phyloP scores from a whole-genome alignment of 331 rosid genomes.

The Saraca asoca region DNA sequence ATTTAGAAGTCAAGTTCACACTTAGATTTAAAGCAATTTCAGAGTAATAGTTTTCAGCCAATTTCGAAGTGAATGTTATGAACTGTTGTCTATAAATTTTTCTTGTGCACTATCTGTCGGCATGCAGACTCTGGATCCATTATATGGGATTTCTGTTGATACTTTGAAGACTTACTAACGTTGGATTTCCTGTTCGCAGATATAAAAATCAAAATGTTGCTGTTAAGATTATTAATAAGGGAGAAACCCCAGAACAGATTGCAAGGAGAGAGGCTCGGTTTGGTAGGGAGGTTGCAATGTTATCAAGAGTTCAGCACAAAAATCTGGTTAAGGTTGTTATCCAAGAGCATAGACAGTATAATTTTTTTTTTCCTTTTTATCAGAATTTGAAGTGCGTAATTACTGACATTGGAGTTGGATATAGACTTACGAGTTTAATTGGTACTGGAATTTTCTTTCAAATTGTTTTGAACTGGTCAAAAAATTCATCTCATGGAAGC shows the following conservation, averaged over 20 bases:
- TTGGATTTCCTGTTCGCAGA: conserved; percentile 46
- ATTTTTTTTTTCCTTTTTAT: background rate
- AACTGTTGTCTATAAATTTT: no score
- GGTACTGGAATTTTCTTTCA: conserved; percentile 15
- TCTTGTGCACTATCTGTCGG: conserved; percentile 5
- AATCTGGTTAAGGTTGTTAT: conserved; percentile 83
- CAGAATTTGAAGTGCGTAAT: conserved; percentile 16
- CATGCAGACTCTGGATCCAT: conserved; percentile 12
- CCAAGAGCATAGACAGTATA: background rate
- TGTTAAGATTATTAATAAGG: conserved; percentile 76
- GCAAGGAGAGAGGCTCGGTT: conserved; percentile 82
- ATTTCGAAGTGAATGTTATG: background rate
- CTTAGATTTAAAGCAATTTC: no score
- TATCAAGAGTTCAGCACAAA: conserved; percentile 87
- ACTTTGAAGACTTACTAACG: conserved; percentile 19
- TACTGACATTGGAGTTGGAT: conserved; percentile 16
- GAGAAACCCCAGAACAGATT: conserved; percentile 80
- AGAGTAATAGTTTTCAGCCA: conserved; percentile 1
- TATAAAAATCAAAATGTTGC: conserved; percentile 85
- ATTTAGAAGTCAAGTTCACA: background rate
- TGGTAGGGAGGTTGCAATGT: conserved; percentile 85
- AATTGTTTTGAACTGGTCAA: conserved; percentile 6
- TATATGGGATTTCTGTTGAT: background rate
- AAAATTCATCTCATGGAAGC: conserved; percentile 22
- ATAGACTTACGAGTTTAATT: background rate